Percentiles rank a stretch among this genome's conserved stretches.
Conservation (phyloP, 225 moss, liverwort and hornwort genomes). For the Pleurozium schreberi region DNA sequence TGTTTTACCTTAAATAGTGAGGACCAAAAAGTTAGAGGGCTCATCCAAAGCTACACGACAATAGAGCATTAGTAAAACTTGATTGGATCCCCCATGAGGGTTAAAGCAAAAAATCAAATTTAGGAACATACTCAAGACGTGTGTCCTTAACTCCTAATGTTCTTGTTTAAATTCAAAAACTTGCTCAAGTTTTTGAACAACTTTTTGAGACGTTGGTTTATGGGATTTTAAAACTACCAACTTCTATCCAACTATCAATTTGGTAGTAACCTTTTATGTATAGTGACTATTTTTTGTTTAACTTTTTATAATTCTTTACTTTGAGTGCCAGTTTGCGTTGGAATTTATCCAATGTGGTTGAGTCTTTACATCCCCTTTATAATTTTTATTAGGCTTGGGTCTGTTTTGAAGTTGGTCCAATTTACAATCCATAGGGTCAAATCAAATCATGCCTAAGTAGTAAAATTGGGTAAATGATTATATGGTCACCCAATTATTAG, state of each 20-base stretch:
- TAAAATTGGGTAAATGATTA: neutral
- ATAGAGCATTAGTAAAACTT: neutral
- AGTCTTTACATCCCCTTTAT: neutral
- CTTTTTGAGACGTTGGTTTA: neutral
- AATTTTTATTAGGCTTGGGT: rapidly evolving
- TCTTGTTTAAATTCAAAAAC: neutral
- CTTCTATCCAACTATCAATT: neutral
- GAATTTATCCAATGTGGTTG: neutral
- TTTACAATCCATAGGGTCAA: neutral
- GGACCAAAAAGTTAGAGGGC: neutral
- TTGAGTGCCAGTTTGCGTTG: neutral
- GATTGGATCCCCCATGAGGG: rapidly evolving
- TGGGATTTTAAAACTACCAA: neutral
- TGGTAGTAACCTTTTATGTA: neutral
- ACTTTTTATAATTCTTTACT: neutral
- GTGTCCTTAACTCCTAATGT: no score
- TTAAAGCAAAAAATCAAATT: neutral
- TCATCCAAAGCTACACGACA: neutral
- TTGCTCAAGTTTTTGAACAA: rapidly evolving
- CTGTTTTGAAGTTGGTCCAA: neutral
- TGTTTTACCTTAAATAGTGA: neutral
- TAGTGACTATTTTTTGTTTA: neutral
- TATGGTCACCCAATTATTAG: neutral
- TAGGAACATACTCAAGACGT: no score
- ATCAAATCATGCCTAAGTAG: rapidly evolving